phyloP scores from a whole-genome alignment of 1,284 basidiomycete species.

The Trametes versicolor region DNA sequence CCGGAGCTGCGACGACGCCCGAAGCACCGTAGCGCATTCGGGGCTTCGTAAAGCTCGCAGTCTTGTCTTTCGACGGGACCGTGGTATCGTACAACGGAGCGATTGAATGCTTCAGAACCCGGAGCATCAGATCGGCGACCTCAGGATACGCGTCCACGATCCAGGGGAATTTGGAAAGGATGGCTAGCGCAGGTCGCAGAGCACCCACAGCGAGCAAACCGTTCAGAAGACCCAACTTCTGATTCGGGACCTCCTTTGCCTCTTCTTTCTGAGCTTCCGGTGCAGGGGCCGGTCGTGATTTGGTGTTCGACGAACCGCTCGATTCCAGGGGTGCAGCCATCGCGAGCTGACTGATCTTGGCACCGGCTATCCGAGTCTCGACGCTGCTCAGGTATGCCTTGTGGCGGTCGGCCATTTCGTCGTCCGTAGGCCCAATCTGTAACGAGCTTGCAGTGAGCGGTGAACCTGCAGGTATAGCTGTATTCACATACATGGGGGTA shows the following conservation, averaged over 20 bases:
- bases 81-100: slow-evolving; percentile 71
- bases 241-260: slow-evolving; percentile 71
- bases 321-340: slow-evolving; percentile 91
- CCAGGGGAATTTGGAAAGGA: slow-evolving; percentile 90
- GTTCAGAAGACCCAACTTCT: slow-evolving; percentile 83
- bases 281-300: slow-evolving; percentile 38
- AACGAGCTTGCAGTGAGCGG: slow-evolving; percentile 2
- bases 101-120: slow-evolving; percentile 75
- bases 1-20: slow-evolving; percentile 59
- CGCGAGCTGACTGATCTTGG: slow-evolving; percentile 83
- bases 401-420: slow-evolving; percentile 75
- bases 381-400: slow-evolving; percentile 77
- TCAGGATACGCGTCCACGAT: slow-evolving; percentile 84
- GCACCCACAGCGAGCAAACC: slow-evolving; percentile 92
- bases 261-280: slow-evolving; percentile 55
- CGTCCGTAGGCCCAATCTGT: slow-evolving; percentile 81
- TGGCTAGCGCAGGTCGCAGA: slow-evolving; percentile 77
- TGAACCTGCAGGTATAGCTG: not conserved
- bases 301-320: slow-evolving; percentile 40
- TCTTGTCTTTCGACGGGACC: slow-evolving; percentile 62
- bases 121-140: slow-evolving; percentile 86
- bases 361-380: slow-evolving; percentile 70
- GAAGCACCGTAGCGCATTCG: slow-evolving; percentile 68
- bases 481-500: slow-evolving; percentile 77
- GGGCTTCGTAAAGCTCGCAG: slow-evolving; percentile 67